These are phyloP conservation scores for Physcomitrium patens DNA, from an alignment of 225 moss, liverwort and hornwort species.

Conservation along the genomic window DNA sequence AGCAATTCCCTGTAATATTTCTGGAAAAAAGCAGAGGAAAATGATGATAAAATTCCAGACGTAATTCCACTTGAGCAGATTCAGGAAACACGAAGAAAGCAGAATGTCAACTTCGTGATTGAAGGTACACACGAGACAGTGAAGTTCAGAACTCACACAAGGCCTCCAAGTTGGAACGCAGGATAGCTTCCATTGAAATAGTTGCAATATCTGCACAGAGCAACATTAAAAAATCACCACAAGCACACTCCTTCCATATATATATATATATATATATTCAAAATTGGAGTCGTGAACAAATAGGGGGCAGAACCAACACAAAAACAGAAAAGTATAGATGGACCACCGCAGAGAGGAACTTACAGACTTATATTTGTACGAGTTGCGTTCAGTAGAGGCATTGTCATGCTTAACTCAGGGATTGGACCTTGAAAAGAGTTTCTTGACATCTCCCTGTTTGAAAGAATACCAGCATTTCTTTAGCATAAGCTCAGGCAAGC, in stretches of 20 bases:
- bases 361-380: conserved; percentile 45
- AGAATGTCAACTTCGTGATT: neutral
- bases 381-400: conserved; percentile 44
- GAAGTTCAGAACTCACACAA: conserved; percentile 38
- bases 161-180: conserved; percentile 35
- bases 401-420: conserved; percentile 36
- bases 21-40: conserved; percentile 21
- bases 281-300: no score
- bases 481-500: no score
- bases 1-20: conserved; percentile 55
- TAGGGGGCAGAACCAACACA: no score
- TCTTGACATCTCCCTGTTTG: conserved; percentile 54
- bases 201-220: conserved; percentile 55
- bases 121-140: neutral
- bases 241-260: no score
- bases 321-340: no score
- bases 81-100: neutral
- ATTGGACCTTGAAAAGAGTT: conserved; percentile 55
- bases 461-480: neutral
- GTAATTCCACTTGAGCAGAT: neutral
- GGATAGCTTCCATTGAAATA: conserved; percentile 64
- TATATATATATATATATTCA: no score
- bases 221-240: neutral
- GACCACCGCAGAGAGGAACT: conserved; percentile 2
- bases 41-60: neutral